Percentiles rank a stretch among this genome's conserved stretches.
Conservation (phyloP, 2,329 filamentous ascomycete species). For the Magnaporthiopsis incrustans region DNA sequence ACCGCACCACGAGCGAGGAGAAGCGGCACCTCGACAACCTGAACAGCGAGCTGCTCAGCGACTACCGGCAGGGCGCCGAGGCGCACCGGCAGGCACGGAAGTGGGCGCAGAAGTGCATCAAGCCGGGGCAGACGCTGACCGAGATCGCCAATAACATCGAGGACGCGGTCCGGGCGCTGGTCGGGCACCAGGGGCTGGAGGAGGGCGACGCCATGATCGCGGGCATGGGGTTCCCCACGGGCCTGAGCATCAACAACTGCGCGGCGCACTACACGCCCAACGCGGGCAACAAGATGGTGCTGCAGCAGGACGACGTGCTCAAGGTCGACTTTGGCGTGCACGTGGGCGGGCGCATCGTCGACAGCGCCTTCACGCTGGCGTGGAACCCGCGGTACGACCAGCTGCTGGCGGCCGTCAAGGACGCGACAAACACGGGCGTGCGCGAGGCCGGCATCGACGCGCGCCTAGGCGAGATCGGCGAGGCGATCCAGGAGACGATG, state of each 20-base stretch:
- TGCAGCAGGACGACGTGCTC: conserved; percentile 68
- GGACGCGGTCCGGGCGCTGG: conserved; percentile 65
- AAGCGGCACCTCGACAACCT: conserved; percentile 75
- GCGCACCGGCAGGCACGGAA: conserved; percentile 74
- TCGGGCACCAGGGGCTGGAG: conserved; percentile 65
- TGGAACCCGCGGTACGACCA: conserved; percentile 71
- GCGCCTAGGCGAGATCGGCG: conserved; percentile 77
- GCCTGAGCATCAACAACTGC: conserved; percentile 73
- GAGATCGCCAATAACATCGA: conserved; percentile 79
- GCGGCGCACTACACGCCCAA: conserved; percentile 81
- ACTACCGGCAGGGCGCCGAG: conserved; percentile 73
- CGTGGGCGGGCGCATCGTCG: conserved; percentile 71
- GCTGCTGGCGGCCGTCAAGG: conserved; percentile 64
- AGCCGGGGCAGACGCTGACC: conserved; percentile 67
- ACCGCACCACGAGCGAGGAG: conserved; percentile 76
- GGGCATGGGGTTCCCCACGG: conserved; percentile 78
- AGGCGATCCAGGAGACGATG: conserved; percentile 82
- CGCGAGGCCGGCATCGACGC: conserved; percentile 89
- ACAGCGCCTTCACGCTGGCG: conserved; percentile 72
- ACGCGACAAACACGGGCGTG: conserved; percentile 78
- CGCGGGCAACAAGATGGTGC: conserved; percentile 69
- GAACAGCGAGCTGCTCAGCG: conserved; percentile 67
- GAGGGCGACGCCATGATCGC: conserved; percentile 69
- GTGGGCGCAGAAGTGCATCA: conserved; percentile 71
- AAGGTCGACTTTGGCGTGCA: conserved; percentile 80